Base-by-base conservation (phyloP, 768 basidiomycete genomes). In the Mycena olivaceomarginata region DNA sequence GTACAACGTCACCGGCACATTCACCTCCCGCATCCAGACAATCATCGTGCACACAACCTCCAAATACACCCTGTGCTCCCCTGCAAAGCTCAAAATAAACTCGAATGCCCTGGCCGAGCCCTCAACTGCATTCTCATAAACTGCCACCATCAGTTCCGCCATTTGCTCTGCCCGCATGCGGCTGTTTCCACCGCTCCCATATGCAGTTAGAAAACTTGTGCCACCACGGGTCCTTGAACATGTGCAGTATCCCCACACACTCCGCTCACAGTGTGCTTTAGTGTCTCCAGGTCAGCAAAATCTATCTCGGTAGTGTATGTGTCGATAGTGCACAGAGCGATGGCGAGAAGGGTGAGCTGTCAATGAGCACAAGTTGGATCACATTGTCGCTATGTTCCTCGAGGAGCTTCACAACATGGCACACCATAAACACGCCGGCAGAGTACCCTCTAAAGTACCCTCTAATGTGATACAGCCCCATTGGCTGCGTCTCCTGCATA, bases 361-460 rank as follows among this genome's bases (percentile, higher is more conserved):
- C 59, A 31, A 60, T 60, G 37, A 60, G 59, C 37, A 31, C 59
- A 31, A 60, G 59, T 39, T 60, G 59, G 13, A 60, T 60, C 1
- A 60, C 59, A 0, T 37, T 39, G 25, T 60, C 59, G 15, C 59
- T 31, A 15, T 60, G 4, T 39, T 11, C 37, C 25, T 60, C 59
- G 31, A 60, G 59, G 15, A 60, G 59, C 10, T 60, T 60, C 25
- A 31, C 37, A 16, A 60, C 18, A 18, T 31, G 59, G 59, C 13
- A 60, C 13, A 31, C 59, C 59, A 60, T 60, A 10, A 60, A 60
- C 13, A 7, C 64, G 11, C 64, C 64, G 15, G 67, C 67, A 9
- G 67, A 67, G 37, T 67, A 53, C 67, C 67, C 67, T 16, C 67
- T 37, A 7, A 67, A n/a, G n/a, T n/a, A n/a, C n/a, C n/a, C n/a